These are phyloP conservation scores for Camelina laxa DNA, from an alignment of 345 rosid species.

Conservation along the genomic window DNA sequence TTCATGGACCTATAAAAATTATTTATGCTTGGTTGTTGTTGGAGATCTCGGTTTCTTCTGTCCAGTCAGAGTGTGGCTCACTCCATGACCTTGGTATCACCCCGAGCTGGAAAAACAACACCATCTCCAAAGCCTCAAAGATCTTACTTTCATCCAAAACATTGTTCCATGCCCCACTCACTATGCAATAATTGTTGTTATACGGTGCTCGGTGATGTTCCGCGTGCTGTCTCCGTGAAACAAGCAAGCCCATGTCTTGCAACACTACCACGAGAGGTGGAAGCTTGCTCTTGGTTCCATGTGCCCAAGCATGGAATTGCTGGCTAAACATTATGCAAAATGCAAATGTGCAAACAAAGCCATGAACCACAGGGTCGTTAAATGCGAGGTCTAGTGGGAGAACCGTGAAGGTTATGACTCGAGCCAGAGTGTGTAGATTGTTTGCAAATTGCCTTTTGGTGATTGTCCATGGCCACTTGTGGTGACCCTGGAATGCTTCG, in stretches of 20 bases:
- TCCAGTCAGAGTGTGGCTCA: constrained; percentile 73
- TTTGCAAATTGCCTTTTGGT: constrained; percentile 85
- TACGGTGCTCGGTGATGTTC: constrained; percentile 83
- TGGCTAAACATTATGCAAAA: constrained; percentile 93
- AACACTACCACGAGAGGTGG: constrained; percentile 64
- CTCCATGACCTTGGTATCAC: constrained; percentile 84
- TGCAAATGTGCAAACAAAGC: constrained; percentile 61
- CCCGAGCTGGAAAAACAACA: constrained; percentile 59
- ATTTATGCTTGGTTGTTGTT: constrained; percentile 42
- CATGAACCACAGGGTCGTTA: constrained; percentile 54
- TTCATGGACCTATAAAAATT: constrained; percentile 3
- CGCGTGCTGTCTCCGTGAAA: constrained; percentile 68
- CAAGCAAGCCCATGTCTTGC: constrained; percentile 75
- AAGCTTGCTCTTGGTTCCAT: constrained; percentile 82
- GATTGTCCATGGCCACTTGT: constrained; percentile 90
- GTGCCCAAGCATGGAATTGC: constrained; percentile 97
- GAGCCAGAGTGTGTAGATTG: constrained; percentile 78
- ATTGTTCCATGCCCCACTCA: constrained; percentile 82
- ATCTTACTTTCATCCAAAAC: constrained; percentile 63
- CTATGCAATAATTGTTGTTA: constrained; percentile 87
- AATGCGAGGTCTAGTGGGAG: constrained; percentile 64
- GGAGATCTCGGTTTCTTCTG: constrained; percentile 50
- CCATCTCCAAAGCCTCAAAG: constrained; percentile 83
- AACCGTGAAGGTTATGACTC: constrained; percentile 57
- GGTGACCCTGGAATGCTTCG: constrained; percentile 93